These are phyloP conservation scores for Leavenworthia alabamica DNA, from an alignment of 345 rosid species.

Conservation along the genomic window DNA sequence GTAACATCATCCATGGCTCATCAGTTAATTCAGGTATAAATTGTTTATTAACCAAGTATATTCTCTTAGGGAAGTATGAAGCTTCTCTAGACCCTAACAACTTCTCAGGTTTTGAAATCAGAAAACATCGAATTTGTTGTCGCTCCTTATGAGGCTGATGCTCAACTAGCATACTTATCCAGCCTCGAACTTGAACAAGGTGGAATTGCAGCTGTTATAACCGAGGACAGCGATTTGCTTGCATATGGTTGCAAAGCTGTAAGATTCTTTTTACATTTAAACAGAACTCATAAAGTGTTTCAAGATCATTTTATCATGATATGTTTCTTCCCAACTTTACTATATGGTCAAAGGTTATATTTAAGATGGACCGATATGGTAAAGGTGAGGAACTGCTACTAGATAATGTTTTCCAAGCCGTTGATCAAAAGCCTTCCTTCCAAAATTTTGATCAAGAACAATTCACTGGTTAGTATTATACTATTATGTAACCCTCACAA, in stretches of 20 bases:
- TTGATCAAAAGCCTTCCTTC: slow-evolving; percentile 53
- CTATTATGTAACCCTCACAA: neutral
- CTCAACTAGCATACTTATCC: slow-evolving; percentile 75
- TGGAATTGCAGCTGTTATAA: slow-evolving; percentile 75
- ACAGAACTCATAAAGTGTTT: neutral
- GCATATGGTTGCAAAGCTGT: slow-evolving; percentile 89
- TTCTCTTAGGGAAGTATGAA: neutral
- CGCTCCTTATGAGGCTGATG: slow-evolving; percentile 98
- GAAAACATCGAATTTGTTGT: slow-evolving; percentile 80
- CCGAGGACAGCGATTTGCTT: slow-evolving; percentile 88
- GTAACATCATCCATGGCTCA: slow-evolving; percentile 80
- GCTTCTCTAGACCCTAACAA: slow-evolving; percentile 20
- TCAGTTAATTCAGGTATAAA: slow-evolving; percentile 61
- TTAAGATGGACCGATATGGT: slow-evolving; percentile 88
- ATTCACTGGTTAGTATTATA: slow-evolving; percentile 48
- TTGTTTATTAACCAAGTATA: neutral
- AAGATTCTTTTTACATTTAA: slow-evolving; percentile 34
- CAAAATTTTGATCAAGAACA: slow-evolving; percentile 47
- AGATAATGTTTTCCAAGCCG: slow-evolving; percentile 51
- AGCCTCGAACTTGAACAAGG: slow-evolving; percentile 57
- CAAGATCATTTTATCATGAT: slow-evolving; percentile 30
- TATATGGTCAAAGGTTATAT: slow-evolving; percentile 44
- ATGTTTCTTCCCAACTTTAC: slow-evolving; percentile 5
- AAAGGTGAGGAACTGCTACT: slow-evolving; percentile 67
- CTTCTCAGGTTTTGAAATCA: slow-evolving; percentile 55